Evolutionary conservation across 345 rosid genomes (phyloP).

Genomic region (Pseudoturritis turrita): DNA sequence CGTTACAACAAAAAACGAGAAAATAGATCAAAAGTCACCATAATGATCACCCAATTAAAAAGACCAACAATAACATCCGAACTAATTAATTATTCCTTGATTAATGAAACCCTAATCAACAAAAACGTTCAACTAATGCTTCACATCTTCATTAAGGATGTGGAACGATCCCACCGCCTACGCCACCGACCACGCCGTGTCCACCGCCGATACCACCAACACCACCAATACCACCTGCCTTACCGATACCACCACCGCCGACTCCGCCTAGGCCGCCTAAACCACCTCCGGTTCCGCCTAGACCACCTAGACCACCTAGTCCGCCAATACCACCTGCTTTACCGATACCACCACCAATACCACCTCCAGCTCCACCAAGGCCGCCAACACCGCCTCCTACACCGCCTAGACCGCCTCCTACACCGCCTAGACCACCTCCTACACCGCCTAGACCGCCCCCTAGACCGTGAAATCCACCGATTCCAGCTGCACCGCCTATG

Average conservation of each 20-base stretch:
- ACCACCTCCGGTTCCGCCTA: conserved; percentile 26
- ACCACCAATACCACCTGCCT: conserved; percentile 32
- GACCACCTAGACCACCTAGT: conserved; percentile 24
- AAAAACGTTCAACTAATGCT: background rate
- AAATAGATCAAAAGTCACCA: conserved; percentile 9
- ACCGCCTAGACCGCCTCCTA: conserved; percentile 16
- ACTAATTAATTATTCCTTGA: conserved; percentile 5
- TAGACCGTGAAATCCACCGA: conserved; percentile 39
- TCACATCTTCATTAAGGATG: conserved; percentile 19
- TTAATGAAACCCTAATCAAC: background rate
- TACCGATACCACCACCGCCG: conserved; percentile 31
- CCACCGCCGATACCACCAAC: conserved; percentile 23
- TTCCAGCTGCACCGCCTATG: conserved; percentile 40
- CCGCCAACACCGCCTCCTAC: conserved; percentile 21
- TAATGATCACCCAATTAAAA: background rate
- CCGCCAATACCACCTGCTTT: conserved; percentile 20
- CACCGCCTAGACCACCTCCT: conserved; percentile 30
- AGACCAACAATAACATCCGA: conserved; percentile 4
- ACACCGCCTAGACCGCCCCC: conserved; percentile 39
- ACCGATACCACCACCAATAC: conserved; percentile 25
- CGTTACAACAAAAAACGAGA: background rate
- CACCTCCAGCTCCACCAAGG: conserved; percentile 27
- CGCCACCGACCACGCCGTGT: conserved; percentile 16
- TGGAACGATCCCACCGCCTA: conserved; percentile 22
- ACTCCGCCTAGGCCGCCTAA: conserved; percentile 26